Conservation (phyloP, 345 rosid species). For the Excoecaria cochinchinensis region DNA sequence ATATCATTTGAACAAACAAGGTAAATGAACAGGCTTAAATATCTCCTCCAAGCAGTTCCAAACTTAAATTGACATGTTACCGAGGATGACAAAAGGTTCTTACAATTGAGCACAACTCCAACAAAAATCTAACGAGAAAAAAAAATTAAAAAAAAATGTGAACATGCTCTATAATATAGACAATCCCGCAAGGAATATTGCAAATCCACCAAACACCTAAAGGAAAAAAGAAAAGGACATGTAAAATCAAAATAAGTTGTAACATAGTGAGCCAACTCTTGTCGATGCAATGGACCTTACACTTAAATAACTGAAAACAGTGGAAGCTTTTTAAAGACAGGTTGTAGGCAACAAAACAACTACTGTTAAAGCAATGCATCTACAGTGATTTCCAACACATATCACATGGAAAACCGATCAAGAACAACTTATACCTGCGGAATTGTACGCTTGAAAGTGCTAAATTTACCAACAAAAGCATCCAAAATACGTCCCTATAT, state of each 20-base stretch:
- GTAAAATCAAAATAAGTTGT: neutral
- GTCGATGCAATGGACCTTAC: constrained; percentile 7
- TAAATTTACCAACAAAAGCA: constrained; percentile 98
- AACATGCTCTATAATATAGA: neutral
- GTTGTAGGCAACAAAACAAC: neutral
- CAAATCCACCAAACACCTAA: neutral
- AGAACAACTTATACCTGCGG: constrained; percentile 75
- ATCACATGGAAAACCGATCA: constrained; percentile 9
- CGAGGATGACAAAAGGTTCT: neutral
- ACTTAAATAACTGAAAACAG: constrained; percentile 1
- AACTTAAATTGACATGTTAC: neutral
- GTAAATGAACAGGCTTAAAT: neutral
- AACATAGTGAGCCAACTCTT: neutral
- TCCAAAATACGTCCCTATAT: constrained; percentile 91
- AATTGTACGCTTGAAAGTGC: constrained; percentile 93
- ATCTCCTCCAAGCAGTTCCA: constrained; percentile 3
- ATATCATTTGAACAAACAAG: neutral
- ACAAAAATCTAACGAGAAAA: neutral
- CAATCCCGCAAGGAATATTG: neutral
- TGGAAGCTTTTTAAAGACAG: neutral
- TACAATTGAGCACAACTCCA: neutral
- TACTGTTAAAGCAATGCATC: neutral
- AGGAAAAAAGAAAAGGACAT: neutral
- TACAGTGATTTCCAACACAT: neutral
- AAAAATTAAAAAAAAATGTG: neutral